These are phyloP conservation scores for Diddensiella transvaalensis DNA, from an alignment of 805 yeast genomes.

Conservation along the genomic window DNA sequence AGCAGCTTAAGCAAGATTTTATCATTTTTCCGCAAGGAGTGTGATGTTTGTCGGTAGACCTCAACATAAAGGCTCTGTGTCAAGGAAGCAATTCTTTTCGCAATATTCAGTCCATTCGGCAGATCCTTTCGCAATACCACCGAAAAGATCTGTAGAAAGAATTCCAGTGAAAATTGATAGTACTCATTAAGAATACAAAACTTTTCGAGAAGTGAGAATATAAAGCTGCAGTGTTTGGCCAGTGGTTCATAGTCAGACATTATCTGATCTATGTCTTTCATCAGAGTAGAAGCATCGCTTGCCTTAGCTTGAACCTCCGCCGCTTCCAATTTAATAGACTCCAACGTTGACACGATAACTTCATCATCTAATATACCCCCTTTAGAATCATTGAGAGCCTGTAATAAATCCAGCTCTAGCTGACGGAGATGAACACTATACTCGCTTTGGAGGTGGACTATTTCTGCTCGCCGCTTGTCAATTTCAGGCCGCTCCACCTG, in stretches of 20 bases:
- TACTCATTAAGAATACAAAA: constrained; percentile 44
- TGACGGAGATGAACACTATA: constrained; percentile 50
- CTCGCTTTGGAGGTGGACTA: constrained; percentile 55
- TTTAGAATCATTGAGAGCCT: constrained; percentile 51
- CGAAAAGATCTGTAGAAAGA: constrained; percentile 38
- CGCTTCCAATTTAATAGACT: constrained; percentile 62
- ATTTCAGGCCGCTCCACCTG: constrained; percentile 60
- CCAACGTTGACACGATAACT: constrained; percentile 55
- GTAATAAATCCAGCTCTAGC: constrained; percentile 58
- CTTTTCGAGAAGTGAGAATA: constrained; percentile 47
- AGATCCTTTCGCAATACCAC: constrained; percentile 28
- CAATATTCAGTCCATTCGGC: constrained; percentile 6
- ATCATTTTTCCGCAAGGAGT: constrained; percentile 46
- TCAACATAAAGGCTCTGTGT: constrained; percentile 43
- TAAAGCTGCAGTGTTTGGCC: constrained; percentile 50
- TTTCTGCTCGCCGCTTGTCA: constrained; percentile 51
- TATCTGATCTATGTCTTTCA: constrained; percentile 50
- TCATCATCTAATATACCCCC: constrained; percentile 70
- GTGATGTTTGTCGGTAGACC: constrained; percentile 43
- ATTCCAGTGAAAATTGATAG: constrained; percentile 57
- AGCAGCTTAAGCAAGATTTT: constrained; percentile 40
- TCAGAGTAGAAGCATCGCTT: constrained; percentile 50
- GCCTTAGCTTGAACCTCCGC: constrained; percentile 50
- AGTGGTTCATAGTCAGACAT: constrained; percentile 48
- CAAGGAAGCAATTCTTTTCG: constrained; percentile 33